Conservation (phyloP, 2,329 filamentous ascomycete genomes). For the Ascochyta koolunga region DNA sequence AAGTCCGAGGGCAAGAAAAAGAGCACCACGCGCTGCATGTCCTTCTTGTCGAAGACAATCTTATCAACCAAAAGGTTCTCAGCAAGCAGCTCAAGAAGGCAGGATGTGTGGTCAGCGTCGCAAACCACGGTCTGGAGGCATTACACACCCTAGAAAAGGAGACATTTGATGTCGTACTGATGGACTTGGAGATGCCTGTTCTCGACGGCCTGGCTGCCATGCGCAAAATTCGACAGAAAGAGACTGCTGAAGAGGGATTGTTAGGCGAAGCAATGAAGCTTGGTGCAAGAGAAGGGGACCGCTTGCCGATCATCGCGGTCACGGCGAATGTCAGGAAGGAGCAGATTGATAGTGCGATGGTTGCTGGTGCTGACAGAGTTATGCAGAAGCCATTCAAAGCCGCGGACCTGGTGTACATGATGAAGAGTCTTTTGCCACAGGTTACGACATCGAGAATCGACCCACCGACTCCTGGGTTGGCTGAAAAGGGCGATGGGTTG, state of each 20-base stretch:
- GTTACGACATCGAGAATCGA: constrained; percentile 23
- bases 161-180: constrained; percentile 43
- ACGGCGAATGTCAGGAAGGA: constrained; percentile 47
- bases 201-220: constrained; percentile 55
- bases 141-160: constrained; percentile 38
- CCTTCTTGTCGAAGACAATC: constrained; percentile 48
- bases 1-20: not conserved
- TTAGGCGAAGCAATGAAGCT: constrained; percentile 25
- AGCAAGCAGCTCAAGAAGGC: constrained; percentile 46
- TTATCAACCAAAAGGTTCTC: constrained; percentile 48
- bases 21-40: constrained; percentile 27
- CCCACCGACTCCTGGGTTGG: constrained; percentile 23
- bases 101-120: constrained; percentile 37
- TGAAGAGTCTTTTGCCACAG: constrained; percentile 40
- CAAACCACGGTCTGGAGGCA: constrained; percentile 48
- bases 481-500: constrained; percentile 16
- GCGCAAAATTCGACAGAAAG: constrained; percentile 55
- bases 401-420: constrained; percentile 42
- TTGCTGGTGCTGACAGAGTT: constrained; percentile 44
- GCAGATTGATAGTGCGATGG: constrained; percentile 43
- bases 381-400: constrained; percentile 48
- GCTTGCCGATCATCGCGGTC: constrained; percentile 46
- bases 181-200: constrained; percentile 64
- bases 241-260: constrained; percentile 42
- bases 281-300: constrained; percentile 23